phyloP scores from a whole-genome alignment of 1,284 basidiomycete species.

The Apiotrichum porosum region DNA sequence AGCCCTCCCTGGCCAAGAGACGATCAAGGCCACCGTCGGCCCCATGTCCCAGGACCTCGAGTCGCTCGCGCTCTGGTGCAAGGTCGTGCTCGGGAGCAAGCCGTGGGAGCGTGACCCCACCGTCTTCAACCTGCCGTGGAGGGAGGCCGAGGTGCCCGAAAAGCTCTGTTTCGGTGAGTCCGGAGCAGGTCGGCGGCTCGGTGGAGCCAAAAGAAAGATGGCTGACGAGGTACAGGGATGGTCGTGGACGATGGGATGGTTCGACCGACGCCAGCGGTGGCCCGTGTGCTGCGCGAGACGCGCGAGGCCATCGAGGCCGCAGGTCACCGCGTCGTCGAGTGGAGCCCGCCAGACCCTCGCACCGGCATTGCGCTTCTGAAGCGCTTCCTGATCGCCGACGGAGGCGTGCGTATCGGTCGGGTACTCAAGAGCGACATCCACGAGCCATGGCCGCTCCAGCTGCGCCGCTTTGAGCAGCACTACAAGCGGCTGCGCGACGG shows the following conservation, averaged over 20 bases:
- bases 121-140: constrained; percentile 59
- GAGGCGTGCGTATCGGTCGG: constrained; percentile 1
- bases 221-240: constrained; percentile 41
- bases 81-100: constrained; percentile 47
- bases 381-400: constrained; percentile 1
- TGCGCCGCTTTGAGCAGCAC: neutral
- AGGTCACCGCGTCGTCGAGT: constrained; percentile 56
- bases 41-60: constrained; percentile 59
- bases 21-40: constrained; percentile 63
- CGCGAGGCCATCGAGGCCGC: constrained; percentile 57
- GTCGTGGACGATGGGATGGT: constrained; percentile 54
- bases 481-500: neutral
- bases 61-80: constrained; percentile 59
- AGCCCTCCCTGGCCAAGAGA: constrained; percentile 61
- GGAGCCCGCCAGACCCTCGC: constrained; percentile 15
- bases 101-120: constrained; percentile 66
- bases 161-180: constrained; percentile 50
- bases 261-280: constrained; percentile 64
- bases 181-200: neutral
- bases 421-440: neutral
- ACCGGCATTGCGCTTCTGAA: constrained; percentile 1
- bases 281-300: constrained; percentile 57
- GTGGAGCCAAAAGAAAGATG: too few species aligned
- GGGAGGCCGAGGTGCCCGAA: constrained; percentile 56
- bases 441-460: constrained; percentile 13